Evolutionary conservation across 805 yeast genomes (phyloP), one percentile per base, ranked within the genome.

Genomic region (Pichia occidentalis): DNA sequence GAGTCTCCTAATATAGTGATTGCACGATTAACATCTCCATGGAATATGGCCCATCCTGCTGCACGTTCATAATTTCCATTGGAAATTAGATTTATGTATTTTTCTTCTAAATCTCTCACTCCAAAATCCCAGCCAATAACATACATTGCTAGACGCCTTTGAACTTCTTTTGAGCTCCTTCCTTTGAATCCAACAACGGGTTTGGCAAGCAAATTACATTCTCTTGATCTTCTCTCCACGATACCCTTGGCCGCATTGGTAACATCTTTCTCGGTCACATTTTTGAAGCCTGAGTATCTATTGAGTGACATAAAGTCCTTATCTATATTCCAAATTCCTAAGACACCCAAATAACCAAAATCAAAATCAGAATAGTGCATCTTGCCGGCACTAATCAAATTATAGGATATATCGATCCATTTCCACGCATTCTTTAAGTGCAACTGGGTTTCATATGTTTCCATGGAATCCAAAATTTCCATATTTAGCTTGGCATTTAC

Each of bases 11-110:
- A 63, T n/a, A 86, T 80, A 29, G 75, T 77, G 4, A 88, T 83
- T 0, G 97, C 95, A 34, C 77, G 70, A 3, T 74, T 70, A 3
- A 90, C 83, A 56, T 87, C 85, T 6, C 95, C 96, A 54, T 85
- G 90, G 58, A 90, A 90, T 0, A 87, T 88, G 0, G 97, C 97
- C 95, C 95, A 85, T 0, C 95, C 97, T 1, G 97, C 98, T 1
- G 98, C 97, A 54, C 90, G 80, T 44, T 87, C 95, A 45, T 72
- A 73, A 42, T 74, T 71, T 0, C 83, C 87, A 12, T 64, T 57
- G 0, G 63, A 58, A 17, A 80, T 74, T 28, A 90, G 65, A 28
- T 67, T 65, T 17, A 63, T 60, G 27, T 84, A 69, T 44, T 80
- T 77, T 27, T 72, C 77, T 47, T 87, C 95, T 44, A 86, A 70